A percentile compares a stretch with the other conserved stretches of the same genome.
These are phyloP conservation scores for Fragosphaeria purpurea DNA, from an alignment of 2,329 filamentous ascomycete genomes.

Conservation along the genomic window DNA sequence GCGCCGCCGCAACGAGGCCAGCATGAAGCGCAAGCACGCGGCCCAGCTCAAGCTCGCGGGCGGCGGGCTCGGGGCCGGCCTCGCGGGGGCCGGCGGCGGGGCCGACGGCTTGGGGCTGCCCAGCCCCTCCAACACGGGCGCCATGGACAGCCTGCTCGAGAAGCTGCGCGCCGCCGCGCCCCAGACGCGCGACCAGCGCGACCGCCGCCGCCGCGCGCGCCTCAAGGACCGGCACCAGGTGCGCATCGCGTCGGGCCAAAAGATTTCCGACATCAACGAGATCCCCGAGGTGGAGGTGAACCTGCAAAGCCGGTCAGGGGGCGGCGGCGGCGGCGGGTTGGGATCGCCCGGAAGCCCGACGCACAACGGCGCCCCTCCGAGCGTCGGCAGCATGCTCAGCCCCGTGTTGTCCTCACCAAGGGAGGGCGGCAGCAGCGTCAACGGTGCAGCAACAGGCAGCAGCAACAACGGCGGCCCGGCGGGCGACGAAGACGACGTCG, in stretches of 20 bases:
- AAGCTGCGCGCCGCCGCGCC: conserved; percentile 90
- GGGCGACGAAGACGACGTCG: conserved; percentile 61
- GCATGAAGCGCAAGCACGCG: conserved; percentile 80
- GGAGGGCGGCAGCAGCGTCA: conserved; percentile 55
- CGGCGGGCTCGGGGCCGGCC: conserved; percentile 26
- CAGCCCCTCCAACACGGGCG: conserved; percentile 68
- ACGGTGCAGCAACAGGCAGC: conserved; percentile 47
- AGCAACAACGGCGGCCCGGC: conserved; percentile 47
- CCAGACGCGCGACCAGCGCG: conserved; percentile 78
- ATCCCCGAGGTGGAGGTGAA: conserved; percentile 44
- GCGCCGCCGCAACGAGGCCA: conserved; percentile 75
- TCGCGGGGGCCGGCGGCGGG: conserved; percentile 29
- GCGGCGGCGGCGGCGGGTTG: conserved; percentile 14
- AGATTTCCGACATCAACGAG: conserved; percentile 66
- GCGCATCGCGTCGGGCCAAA: conserved; percentile 77
- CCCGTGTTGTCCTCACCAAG: conserved; percentile 36
- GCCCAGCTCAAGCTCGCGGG: conserved; percentile 51
- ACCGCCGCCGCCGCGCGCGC: conserved; percentile 74
- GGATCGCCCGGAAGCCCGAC: conserved; percentile 16
- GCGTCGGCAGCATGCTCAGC: conserved; percentile 42
- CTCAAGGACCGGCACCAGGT: conserved; percentile 88
- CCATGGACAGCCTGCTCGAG: conserved; percentile 92
- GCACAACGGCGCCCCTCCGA: conserved; percentile 27
- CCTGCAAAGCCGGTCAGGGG: conserved; percentile 13
- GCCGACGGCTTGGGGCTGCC: conserved; percentile 34